phyloP scores from a whole-genome alignment of 345 rosid genomes.

The Pistacia integerrima region DNA sequence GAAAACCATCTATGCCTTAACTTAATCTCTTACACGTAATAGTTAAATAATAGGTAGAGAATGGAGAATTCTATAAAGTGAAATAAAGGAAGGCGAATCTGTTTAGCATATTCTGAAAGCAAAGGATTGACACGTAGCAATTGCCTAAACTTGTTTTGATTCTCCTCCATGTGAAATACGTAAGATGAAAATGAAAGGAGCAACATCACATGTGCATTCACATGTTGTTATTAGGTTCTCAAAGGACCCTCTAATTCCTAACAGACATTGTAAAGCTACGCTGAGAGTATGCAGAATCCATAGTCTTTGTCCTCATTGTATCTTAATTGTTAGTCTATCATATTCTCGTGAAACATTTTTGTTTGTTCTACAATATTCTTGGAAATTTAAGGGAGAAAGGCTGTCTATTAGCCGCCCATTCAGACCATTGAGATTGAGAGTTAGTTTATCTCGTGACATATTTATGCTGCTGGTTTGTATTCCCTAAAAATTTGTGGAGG shows the following conservation, averaged over 20 bases:
- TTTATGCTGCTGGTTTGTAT: not conserved
- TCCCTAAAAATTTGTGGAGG: not conserved
- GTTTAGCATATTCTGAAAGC: not conserved
- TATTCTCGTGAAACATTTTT: slow-evolving; percentile 16
- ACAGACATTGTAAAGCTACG: not conserved
- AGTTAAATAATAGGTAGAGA: too few species aligned
- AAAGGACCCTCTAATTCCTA: not conserved
- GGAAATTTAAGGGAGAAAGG: not conserved
- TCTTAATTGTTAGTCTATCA: too few species aligned
- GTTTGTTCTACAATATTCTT: slow-evolving; percentile 14
- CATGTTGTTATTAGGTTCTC: not conserved
- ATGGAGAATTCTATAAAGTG: not conserved
- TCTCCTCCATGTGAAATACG: slow-evolving; percentile 15
- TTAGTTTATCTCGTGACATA: slow-evolving; percentile 15
- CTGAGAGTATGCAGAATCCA: not conserved
- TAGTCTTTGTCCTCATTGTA: not conserved
- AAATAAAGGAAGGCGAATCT: not conserved
- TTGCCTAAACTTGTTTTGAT: not conserved
- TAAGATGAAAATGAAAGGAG: not conserved
- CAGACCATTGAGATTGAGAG: not conserved
- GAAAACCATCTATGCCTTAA: too few species aligned
- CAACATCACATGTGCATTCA: slow-evolving; percentile 9
- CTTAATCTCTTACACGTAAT: too few species aligned
- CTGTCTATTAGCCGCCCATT: slow-evolving; percentile 8
- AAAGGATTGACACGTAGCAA: not conserved